Conservation (phyloP, 2,329 filamentous ascomycete species). For the Stagonosporopsis chrysanthemi region DNA sequence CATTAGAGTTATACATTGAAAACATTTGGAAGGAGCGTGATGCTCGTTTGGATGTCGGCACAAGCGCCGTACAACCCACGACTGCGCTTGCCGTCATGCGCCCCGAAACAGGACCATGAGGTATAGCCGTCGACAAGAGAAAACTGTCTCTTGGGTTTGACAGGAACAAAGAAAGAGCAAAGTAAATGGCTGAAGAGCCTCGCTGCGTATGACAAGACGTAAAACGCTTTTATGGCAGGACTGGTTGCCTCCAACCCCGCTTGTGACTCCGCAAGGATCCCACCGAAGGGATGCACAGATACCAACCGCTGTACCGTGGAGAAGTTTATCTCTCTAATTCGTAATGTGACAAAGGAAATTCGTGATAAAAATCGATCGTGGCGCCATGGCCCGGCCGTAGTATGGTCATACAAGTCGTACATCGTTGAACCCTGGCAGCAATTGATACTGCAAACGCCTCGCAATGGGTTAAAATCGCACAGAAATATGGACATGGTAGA, state of each 20-base stretch:
- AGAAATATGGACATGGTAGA: slow-evolving; percentile 39
- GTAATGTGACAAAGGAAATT: slow-evolving; percentile 45
- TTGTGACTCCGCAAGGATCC: slow-evolving; percentile 31
- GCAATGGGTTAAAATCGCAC: slow-evolving; percentile 39
- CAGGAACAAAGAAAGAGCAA: slow-evolving; percentile 26
- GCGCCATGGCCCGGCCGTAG: slow-evolving; percentile 37
- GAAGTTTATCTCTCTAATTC: slow-evolving; percentile 33
- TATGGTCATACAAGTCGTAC: slow-evolving; percentile 50
- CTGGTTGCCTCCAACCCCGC: slow-evolving; percentile 12
- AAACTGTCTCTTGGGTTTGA: slow-evolving; percentile 38
- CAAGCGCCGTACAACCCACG: slow-evolving; percentile 26
- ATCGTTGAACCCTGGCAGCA: slow-evolving; percentile 42
- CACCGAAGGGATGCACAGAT: slow-evolving; percentile 31
- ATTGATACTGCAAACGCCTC: slow-evolving; percentile 43
- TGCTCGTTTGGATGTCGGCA: slow-evolving; percentile 20
- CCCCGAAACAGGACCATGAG: slow-evolving; percentile 33
- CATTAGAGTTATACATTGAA: slow-evolving; percentile 34
- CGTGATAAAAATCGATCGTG: slow-evolving; percentile 46
- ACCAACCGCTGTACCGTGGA: slow-evolving; percentile 23
- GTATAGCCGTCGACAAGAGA: slow-evolving; percentile 47
- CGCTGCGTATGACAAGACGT: slow-evolving; percentile 36
- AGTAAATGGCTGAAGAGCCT: slow-evolving; percentile 45
- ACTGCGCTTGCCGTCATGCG: slow-evolving; percentile 41
- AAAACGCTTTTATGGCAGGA: slow-evolving; percentile 30
- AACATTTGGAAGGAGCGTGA: slow-evolving; percentile 25